Base-by-base conservation (phyloP, 768 basidiomycete genomes). In the Russula sp. region DNA sequence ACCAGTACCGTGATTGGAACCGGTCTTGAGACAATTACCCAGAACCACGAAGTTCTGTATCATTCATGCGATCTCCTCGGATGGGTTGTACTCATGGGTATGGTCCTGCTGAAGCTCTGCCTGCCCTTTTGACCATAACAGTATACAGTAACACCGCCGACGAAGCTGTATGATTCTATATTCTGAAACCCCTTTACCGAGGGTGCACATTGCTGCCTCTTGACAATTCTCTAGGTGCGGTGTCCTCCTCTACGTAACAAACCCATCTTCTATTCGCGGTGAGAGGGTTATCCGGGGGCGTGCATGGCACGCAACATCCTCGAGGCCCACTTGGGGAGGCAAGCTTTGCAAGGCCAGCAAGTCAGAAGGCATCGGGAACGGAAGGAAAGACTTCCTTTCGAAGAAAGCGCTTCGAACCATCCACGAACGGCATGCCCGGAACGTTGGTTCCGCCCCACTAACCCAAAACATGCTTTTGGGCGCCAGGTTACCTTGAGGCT, bases 401-500 rank as follows among this genome's bases (percentile, higher is more conserved):
- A 20, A n/a, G 53, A 32, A 42, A 48, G 59, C 24, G 53, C 49
- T 32, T 40, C 36, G n/a, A 24, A 40, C 16, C 26, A 7, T 10
- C 36, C 46, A 9, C 22, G 16, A 44, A 22, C 63, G 63, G 63
- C 63, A 36, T 59, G 30, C 54, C 48, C 63, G 54, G 59, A 57
- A 60, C 64, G 64, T 56, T 28, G 49, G 22, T 46, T 38, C 64
- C 64, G 54, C 40, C 53, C 50, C 55, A 38, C 22, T 18, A 20
- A 44, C 49, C 57, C 55, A n/a, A 50, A 40, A 44, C 48, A 38
- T 60, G 48, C 53, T 18, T 32, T 30, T 57, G 20, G 55, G 64
- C 64, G 60, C 64, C 60, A 16, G 49, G 64, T 52, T 61, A 46
- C 59, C 64, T 61, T 34, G 55, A 61, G 64, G 59, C 49, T 26